Evolutionary conservation across 805 yeast species (phyloP), one percentile per base, ranked within the genome.

Genomic region (Myxozyma melibiosi): DNA sequence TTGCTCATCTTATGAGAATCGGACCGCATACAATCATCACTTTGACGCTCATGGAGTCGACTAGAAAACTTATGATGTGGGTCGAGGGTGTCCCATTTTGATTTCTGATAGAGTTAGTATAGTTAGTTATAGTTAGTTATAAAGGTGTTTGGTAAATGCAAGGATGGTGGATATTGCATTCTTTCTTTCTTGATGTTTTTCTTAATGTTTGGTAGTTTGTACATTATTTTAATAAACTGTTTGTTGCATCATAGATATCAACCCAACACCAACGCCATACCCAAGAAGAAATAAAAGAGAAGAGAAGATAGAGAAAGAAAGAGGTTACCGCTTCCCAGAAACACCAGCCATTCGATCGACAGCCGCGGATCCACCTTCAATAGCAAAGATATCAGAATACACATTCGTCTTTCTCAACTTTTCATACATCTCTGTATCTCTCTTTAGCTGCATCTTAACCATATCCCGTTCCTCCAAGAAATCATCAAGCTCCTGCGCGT

Each of bases 1-100:
- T 85, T 71, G 97, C 99, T 1, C 97, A 94, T 68, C 75, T 92
- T 52, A 77, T 90, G 71, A 83, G 99, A 74, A 85, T 92, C 56
- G 97, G 94, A 0, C 99, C 99, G 13, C 99, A 94, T 70, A 91
- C 98, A 1, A 84, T 94, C 51, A 65, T 75, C 67, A 87, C 96
- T 27, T 79, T 94, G 71, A 90, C 90, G 65, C 90, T 94, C 69
- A 90, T 92, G 97, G 99, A 94, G 74, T 96, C 89, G 70, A 86
- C 96, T 9, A 85, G 89, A 89, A 84, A 84, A 64, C 72, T 83
- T 54, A 75, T 78, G 64, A 73, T 72, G 54, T 67, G 63, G 52
- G 66, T 76, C 16, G 84, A 80, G 66, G 73, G 76, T 24, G 55
- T 48, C 20, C 24, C 22, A 38, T 9, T 18, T 14, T 18, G 11